Base-by-base conservation (phyloP, 352 stramenopile genomes). In the Globisporangium recalcitrans region DNA sequence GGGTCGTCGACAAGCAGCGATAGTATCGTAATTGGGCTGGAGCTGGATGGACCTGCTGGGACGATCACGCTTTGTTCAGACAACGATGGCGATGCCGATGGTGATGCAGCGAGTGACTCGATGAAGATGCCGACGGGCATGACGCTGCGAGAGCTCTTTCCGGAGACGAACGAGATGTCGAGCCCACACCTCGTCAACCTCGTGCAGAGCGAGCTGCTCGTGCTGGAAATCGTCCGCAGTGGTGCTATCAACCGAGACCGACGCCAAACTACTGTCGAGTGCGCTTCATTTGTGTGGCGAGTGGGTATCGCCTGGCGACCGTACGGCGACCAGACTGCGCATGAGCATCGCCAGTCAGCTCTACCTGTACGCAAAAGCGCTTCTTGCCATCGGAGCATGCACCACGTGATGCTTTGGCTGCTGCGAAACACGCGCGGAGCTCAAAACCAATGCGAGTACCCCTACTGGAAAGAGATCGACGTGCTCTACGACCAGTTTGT, bases 331-430 rank as follows among this genome's bases (percentile, higher is more conserved):
- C 6, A 42, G 63, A 22, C 49, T 26, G 46, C 27, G 5, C 74
- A 56, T 19, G 42, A 44, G 14, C 60, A 58, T 4, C 32, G 38
- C 22, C 48, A 59, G 0, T n/a, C 62, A 16, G 10, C 44, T 7
- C 65, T 47, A 1, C 55, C 68, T 21, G 19, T 51, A 21, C 70
- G 68, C 14, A 22, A 46, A 7, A 57, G 46, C 32, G 36, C 47
- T 6, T 61, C 22, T n/a, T 62, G 55, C 1, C 69, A 62, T 42
- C 49, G 49, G 0, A 52, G 61, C 11, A 78, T 87, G 73, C 71
- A 80, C 10, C 59, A 73, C 9, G 55, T 86, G 52, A 90, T 90
- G 80, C 52, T 80, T 34, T 90, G 80, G 80, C n/a, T 83, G 9
- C 51, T 90, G 4, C 64, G 72, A 27, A 63, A 72, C 10, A 67